Base-by-base conservation (phyloP, 2,329 filamentous ascomycete genomes). In the Fusarium ambrosium region DNA sequence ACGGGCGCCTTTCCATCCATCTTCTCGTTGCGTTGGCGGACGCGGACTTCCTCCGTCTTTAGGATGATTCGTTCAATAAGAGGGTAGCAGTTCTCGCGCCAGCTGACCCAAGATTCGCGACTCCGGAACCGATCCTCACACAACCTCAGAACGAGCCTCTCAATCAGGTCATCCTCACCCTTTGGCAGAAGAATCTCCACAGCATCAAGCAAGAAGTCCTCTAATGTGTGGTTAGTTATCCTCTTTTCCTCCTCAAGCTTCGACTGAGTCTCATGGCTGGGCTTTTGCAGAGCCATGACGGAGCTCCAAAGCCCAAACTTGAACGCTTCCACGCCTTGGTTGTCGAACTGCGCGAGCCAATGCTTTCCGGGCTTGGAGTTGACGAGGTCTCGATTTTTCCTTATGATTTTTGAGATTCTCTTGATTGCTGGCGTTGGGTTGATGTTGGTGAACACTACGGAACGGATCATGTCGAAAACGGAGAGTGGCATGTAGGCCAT, bases 351-450 rank as follows among this genome's bases (percentile, higher is more conserved):
- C 2, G 71, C 34, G 6, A 79, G 63, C 82, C 82, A 84, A 51
- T 83, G 81, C 48, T 72, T 74, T 1, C 80, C 81, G 0, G 73
- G 75, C 8, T 80, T 79, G 3, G 80, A 82, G 9, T 69, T 71
- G 14, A 73, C n/a, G 2, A 83, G 70, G 4, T 78, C 68, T 0
- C 61, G 51, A 34, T 80, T 68, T 10, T 62, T 69, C 43, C 74
- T 77, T 18, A 84, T 68, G 0, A 71, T 43, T 4, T 75, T 34
- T 3, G 76, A 82, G 45, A 82, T 73, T 6, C 61, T 66, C 10
- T 32, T 39, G 6, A 82, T 70, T 11, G 65, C 68, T 1, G 74
- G 63, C 0, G 77, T 59, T 10, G 79, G 79, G 5, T 70, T 51
- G 2, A 82, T 32, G 22, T 79, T 81, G 41, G 70, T 64, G 11